Percentiles rank a stretch among this genome's conserved stretches.
Conservation (phyloP, 169 alveolate genomes). For the Plasmodium gaboni region DNA sequence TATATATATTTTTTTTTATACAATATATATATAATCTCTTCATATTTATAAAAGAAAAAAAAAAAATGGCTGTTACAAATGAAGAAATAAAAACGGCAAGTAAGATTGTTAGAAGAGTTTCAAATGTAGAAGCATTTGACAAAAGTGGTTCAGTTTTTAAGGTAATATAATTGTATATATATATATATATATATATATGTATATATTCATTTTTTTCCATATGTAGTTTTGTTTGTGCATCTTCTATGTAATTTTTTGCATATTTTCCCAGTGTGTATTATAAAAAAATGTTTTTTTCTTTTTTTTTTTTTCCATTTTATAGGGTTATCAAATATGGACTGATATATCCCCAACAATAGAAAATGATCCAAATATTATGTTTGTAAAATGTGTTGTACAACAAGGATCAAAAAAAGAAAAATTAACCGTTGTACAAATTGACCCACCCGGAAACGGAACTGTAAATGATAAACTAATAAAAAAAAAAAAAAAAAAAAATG, state of each 20-base stretch:
- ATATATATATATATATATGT: not conserved
- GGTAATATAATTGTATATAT: constrained; percentile 6
- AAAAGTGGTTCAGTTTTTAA: constrained; percentile 66
- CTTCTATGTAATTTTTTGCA: not conserved
- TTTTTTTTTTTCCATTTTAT: constrained; percentile 14
- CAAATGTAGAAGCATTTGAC: constrained; percentile 74
- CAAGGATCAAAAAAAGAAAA: constrained; percentile 89
- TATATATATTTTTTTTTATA: constrained; percentile 15
- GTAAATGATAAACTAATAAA: constrained; percentile 10
- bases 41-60: not conserved
- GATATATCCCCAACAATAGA: constrained; percentile 92
- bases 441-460: constrained; percentile 84
- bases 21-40: not conserved
- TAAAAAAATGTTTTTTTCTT: not conserved
- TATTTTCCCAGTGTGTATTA: not conserved
- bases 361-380: constrained; percentile 91
- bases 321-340: constrained; percentile 94
- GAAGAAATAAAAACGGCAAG: constrained; percentile 73
- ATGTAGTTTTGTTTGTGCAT: not conserved
- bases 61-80: constrained; percentile 74
- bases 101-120: constrained; percentile 66
- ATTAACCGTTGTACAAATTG: constrained; percentile 88
- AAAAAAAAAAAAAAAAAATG: not conserved
- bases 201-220: not conserved
- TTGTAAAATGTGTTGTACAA: constrained; percentile 93